Conservation (phyloP, 257 asterid species). For the Anisodus tanguticus region DNA sequence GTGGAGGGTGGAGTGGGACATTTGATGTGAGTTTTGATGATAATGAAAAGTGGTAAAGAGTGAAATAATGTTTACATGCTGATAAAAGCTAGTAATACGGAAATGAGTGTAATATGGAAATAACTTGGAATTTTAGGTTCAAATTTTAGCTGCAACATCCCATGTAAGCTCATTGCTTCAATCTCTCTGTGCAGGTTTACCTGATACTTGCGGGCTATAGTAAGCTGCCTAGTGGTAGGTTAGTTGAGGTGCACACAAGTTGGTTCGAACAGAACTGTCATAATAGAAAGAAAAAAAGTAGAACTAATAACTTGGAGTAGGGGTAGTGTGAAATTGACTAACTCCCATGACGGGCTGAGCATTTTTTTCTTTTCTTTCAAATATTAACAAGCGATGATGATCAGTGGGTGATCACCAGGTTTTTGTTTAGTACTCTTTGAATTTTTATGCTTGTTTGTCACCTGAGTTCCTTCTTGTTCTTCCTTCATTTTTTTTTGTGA, state of each 20-base stretch:
- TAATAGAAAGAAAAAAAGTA: not conserved
- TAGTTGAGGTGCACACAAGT: not conserved
- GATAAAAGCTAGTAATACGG: not conserved
- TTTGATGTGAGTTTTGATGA: not conserved
- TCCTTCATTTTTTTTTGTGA: not conserved
- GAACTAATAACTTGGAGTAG: not conserved
- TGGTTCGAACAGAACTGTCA: not conserved
- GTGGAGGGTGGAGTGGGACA: conserved; percentile 22
- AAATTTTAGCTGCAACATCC: not conserved
- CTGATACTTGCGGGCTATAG: not conserved
- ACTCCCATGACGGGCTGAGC: not conserved
- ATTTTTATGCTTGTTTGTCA: not conserved
- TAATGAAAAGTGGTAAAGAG: not conserved
- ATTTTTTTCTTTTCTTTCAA: not conserved
- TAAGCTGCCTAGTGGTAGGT: not conserved
- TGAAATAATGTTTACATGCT: not conserved
- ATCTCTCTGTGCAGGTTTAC: not conserved
- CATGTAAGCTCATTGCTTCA: not conserved
- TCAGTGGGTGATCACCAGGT: not conserved
- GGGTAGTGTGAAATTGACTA: conserved; percentile 19
- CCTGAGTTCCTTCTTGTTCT: not conserved
- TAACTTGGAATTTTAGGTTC: conserved; percentile 21
- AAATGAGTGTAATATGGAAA: not conserved
- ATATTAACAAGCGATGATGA: not conserved
- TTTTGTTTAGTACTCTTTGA: not conserved